A percentile compares a stretch with the other conserved stretches of the same genome.
Evolutionary conservation across 2,329 filamentous ascomycete species (phyloP).

Genomic region (Pestalotiopsis fici): DNA sequence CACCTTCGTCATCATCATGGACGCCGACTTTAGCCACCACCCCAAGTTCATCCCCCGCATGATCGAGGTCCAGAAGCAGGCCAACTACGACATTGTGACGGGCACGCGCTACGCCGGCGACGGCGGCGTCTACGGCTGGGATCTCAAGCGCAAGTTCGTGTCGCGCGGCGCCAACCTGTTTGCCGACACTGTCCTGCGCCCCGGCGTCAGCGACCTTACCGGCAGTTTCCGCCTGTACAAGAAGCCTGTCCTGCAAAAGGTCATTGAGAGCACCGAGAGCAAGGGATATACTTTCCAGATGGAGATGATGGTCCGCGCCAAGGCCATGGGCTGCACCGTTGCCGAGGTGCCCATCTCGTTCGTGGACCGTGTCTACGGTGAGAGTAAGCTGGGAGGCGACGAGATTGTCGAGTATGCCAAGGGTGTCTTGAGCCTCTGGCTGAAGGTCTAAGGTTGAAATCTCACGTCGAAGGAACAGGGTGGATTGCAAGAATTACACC

Average conservation of each 20-base stretch:
- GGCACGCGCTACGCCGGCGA: slow-evolving; percentile 90
- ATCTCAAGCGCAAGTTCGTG: slow-evolving; percentile 85
- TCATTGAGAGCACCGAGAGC: slow-evolving; percentile 87
- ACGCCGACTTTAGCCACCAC: slow-evolving; percentile 98
- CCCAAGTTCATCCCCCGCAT: slow-evolving; percentile 98
- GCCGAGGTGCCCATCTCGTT: slow-evolving; percentile 96
- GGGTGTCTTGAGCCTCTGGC: slow-evolving; percentile 76
- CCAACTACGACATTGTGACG: slow-evolving; percentile 93
- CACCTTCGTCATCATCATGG: slow-evolving; percentile 99
- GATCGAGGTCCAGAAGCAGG: slow-evolving; percentile 76
- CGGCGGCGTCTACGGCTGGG: slow-evolving; percentile 94
- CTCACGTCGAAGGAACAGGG: not conserved
- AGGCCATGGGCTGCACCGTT: slow-evolving; percentile 92
- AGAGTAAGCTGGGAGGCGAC: slow-evolving; percentile 89
- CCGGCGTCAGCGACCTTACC: slow-evolving; percentile 93
- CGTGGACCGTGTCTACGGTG: slow-evolving; percentile 92
- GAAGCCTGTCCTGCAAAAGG: slow-evolving; percentile 83
- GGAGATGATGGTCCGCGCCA: slow-evolving; percentile 98
- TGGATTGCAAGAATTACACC: not conserved
- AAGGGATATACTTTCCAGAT: slow-evolving; percentile 99
- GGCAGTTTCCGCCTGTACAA: slow-evolving; percentile 96
- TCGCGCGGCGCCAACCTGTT: slow-evolving; percentile 91
- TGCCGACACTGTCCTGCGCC: slow-evolving; percentile 89
- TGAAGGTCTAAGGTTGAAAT: slow-evolving; percentile 62
- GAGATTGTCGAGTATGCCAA: slow-evolving; percentile 98